These are phyloP conservation scores for Colletotrichum liaoningense DNA, from an alignment of 2,329 filamentous ascomycete genomes.

Conservation along the genomic window DNA sequence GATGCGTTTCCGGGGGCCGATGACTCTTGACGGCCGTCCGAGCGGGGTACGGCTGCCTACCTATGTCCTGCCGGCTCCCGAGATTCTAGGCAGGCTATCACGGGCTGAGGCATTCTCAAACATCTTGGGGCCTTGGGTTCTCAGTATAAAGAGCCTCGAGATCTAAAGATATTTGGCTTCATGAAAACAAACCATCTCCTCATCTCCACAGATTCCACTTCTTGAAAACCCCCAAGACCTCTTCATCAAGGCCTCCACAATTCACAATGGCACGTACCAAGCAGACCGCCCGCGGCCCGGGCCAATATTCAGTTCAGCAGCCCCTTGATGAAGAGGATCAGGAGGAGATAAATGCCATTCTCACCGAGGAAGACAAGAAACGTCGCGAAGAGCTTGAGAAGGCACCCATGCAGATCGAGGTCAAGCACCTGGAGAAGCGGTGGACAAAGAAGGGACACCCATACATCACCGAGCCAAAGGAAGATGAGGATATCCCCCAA, in stretches of 20 bases:
- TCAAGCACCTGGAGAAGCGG: conserved; percentile 47
- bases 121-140: neutral
- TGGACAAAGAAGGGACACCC: conserved; percentile 42
- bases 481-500: conserved; percentile 42
- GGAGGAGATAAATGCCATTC: conserved; percentile 26
- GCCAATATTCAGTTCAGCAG: neutral
- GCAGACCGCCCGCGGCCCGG: neutral
- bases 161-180: neutral
- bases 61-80: neutral
- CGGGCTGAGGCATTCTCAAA: no score
- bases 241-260: neutral
- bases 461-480: conserved; percentile 44
- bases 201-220: neutral
- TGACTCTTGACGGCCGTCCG: conserved; percentile 23
- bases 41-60: conserved; percentile 29
- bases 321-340: conserved; percentile 37
- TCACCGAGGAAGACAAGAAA: conserved; percentile 39
- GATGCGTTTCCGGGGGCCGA: conserved; percentile 2
- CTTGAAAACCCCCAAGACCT: neutral
- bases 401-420: conserved; percentile 42
- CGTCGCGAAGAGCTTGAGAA: conserved; percentile 41
- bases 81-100: neutral
- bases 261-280: conserved; percentile 21
- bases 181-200: neutral
- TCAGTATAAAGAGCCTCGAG: neutral